Evolutionary conservation across 169 alveolate species (phyloP), one percentile per base, ranked within the genome.

Genomic region (Plasmodium gallinaceum): DNA sequence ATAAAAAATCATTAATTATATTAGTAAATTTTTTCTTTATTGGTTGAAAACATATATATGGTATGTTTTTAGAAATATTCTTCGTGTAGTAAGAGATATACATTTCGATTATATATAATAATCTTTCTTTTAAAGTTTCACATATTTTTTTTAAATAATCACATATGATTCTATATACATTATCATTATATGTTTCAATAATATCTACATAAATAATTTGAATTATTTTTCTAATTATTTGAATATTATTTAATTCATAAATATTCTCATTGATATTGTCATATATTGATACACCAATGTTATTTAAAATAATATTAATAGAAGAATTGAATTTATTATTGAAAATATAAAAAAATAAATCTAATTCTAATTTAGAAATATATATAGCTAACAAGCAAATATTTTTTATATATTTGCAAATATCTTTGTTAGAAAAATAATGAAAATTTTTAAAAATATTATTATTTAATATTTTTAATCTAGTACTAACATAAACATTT

Each of bases 1-100:
- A 80, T 64, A 86, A 61, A 58, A 86, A 86, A 1, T 72, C 85
- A 16, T 72, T 86, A 22, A 86, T 54, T 42, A 86, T 86, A 20
- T 86, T 60, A 9, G 18, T 72, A 46, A 86, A 71, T 71, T 86
- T 86, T 45, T 58, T 86, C n/a, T 65, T 86, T 18, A 86, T 52
- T 0, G 92, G 87, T 52, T 86, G n/a, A 26, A 86, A 86, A 65
- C 92, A 86, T 6, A 71, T 69, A 43, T 71, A 86, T 12, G 92
- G 92, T 9, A 86, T 70, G 18, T n/a, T 16, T 10, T 48, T 14
- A 48, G 10, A 24, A 4, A 39, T 22, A 66, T 86, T 86, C 70
- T 86, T 86, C 26, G 92, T 86, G 45, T 86, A 86, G 5, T 86
- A 86, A 2, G 92, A 86, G n/a, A 86, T 86, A 32, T 86, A 72